A percentile compares a stretch with the other conserved stretches of the same genome.
Conservation (phyloP, 106 monocot genomes). For the Ottelia alismoides region DNA sequence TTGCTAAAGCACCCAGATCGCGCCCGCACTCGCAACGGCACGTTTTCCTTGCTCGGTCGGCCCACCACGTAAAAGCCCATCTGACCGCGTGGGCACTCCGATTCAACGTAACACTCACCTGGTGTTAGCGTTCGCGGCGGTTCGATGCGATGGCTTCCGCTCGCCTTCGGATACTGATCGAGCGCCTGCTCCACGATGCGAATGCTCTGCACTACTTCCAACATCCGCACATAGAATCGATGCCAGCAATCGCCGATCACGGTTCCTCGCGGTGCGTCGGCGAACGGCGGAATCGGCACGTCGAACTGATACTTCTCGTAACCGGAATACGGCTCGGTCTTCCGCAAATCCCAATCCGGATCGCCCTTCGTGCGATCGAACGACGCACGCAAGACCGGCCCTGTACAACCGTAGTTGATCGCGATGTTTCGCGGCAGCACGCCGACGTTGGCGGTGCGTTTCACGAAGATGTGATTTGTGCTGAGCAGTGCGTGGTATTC, state of each 20-base stretch:
- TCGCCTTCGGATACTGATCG: no score
- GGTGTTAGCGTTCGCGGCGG: background rate
- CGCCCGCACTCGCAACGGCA: background rate
- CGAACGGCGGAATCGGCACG: background rate
- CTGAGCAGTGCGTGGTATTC: background rate
- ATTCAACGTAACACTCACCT: background rate
- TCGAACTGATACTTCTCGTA: background rate
- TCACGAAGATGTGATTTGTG: background rate
- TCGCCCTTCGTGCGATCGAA: no score
- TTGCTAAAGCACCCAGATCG: background rate
- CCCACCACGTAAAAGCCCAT: background rate
- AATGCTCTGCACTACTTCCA: background rate
- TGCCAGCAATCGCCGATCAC: background rate
- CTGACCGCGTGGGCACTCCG: background rate
- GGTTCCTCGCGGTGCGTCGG: no score
- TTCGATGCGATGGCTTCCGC: no score
- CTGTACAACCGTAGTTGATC: background rate
- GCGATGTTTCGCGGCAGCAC: background rate
- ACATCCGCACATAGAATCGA: background rate
- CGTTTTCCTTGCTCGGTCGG: background rate
- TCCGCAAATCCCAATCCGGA: background rate
- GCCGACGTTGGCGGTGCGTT: background rate
- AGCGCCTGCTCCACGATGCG: background rate
- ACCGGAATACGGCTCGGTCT: background rate
- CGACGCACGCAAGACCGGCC: background rate